Base-by-base conservation (phyloP, 2,329 filamentous ascomycete genomes). In the Nemania sp. region DNA sequence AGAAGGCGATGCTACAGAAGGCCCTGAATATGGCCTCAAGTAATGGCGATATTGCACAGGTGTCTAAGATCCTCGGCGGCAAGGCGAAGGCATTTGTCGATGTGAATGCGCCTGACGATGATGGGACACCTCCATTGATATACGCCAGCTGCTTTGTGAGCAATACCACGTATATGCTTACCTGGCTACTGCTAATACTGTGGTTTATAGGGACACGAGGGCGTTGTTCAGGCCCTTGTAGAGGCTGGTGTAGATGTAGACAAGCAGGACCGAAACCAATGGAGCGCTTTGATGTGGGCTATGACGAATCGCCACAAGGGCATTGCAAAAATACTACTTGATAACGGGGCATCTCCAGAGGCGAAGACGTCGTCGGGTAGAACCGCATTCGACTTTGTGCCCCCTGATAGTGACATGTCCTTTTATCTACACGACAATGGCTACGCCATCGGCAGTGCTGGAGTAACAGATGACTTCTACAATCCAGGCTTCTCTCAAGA, bases 261-360 rank as follows among this genome's bases (percentile, higher is more conserved):
- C 81, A 91, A 91, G 75, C 95, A 98, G 80, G 96, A 99, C 78
- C 92, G 91, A 70, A 98, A 98, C 78, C 92, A 97, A 77, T 99
- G 96, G 96, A 98, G 93, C 76, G 93, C 96, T 15, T 85, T 99
- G 69, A 99, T 99, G 94, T 99, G 96, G 96, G 95, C 96, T 57
- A 98, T 98, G 93, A 99, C 96, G 64, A 99, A 99, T 80, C 86
- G 94, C 65, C 96, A 99, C 81, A 98, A 98, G 81, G 90, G 90
- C 55, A 99, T 99, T 73, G 94, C 95, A 41, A 98, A 98, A 80
- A 86, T 94, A 11, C 84, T 99, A 18, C 87, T 99, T 38, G 95
- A 99, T 78, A 93, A 96, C 75, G 94, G 94, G 18, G 96, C 96
- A 22, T 97, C 94, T n/a, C 92, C 94, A 2, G 95, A 98, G 75